These are phyloP conservation scores for Lichtheimia corymbifera DNA, from an alignment of 371 early-diverging fungal species.

Conservation along the genomic window DNA sequence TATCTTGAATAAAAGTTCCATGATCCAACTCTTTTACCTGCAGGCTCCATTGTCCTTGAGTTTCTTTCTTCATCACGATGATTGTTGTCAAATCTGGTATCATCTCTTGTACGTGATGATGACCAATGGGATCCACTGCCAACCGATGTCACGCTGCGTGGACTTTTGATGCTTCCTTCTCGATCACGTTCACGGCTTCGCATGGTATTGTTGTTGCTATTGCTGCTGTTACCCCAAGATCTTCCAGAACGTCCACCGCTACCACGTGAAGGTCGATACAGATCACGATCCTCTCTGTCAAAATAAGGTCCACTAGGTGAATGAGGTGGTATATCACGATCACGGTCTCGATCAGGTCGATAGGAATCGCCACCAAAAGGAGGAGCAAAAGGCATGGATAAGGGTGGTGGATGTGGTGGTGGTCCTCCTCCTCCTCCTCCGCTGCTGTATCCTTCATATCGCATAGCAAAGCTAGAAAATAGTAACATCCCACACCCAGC, in stretches of 20 bases:
- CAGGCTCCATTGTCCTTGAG: no score
- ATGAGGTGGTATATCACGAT: constrained; percentile 35
- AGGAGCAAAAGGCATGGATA: constrained; percentile 26
- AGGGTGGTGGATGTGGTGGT: constrained; percentile 17
- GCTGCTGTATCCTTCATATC: no score
- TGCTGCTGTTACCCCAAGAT: constrained; percentile 13
- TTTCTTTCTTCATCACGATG: neutral
- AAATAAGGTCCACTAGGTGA: constrained; percentile 36
- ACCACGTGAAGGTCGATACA: constrained; percentile 23
- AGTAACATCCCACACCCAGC: no score
- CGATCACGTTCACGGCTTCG: constrained; percentile 17
- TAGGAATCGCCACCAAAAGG: constrained; percentile 51
- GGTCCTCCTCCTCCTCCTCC: no score
- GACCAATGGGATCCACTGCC: neutral
- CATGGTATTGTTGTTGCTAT: no score
- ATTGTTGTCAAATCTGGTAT: neutral
- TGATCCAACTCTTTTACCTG: no score
- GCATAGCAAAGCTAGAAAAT: no score
- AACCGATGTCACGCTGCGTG: constrained; percentile 12
- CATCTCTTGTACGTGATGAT: constrained; percentile 6
- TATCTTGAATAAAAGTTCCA: no score
- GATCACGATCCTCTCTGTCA: constrained; percentile 46
- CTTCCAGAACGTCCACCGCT: neutral
- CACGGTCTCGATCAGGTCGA: constrained; percentile 45
- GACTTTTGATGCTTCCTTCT: constrained; percentile 28